These are phyloP conservation scores for Letharia lupina DNA, from an alignment of 495 filamentous ascomycete genomes.

Conservation along the genomic window DNA sequence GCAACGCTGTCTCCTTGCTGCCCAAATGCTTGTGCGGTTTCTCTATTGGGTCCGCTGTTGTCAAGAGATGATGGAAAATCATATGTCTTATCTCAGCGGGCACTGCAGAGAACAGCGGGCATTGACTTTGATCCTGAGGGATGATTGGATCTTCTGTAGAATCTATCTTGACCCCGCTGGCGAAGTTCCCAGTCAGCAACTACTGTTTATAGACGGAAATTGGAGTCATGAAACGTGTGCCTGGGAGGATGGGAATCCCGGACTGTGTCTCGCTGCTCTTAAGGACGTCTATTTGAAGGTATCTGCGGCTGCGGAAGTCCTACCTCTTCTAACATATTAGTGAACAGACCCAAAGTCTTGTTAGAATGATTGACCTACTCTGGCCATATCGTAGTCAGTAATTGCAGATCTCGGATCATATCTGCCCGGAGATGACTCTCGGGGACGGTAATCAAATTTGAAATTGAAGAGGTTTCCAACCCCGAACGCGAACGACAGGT, in stretches of 20 bases:
- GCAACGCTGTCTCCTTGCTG: constrained; percentile 21
- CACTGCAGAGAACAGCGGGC: constrained; percentile 17
- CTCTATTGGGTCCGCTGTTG: constrained; percentile 19
- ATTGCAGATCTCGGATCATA: constrained; percentile 12
- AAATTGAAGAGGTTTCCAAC: constrained; percentile 18
- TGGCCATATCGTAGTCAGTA: constrained; percentile 16
- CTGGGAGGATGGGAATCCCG: neutral
- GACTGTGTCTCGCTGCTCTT: neutral
- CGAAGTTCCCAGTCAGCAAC: neutral
- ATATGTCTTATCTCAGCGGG: constrained; percentile 23
- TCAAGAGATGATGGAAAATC: constrained; percentile 20
- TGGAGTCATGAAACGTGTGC: neutral
- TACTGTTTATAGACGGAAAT: neutral
- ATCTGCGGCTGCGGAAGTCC: neutral
- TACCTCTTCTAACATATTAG: constrained; percentile 1
- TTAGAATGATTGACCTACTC: constrained; percentile 10
- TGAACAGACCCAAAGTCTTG: neutral
- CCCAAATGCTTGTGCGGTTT: constrained; percentile 23
- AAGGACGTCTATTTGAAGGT: neutral
- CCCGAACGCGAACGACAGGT: constrained; percentile 19
- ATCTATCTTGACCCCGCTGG: constrained; percentile 20
- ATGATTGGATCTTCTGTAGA: constrained; percentile 4
- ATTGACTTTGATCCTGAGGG: constrained; percentile 13
- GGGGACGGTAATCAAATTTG: constrained; percentile 15
- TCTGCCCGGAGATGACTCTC: constrained; percentile 10